These are phyloP conservation scores for Mucor saturninus DNA, from an alignment of 371 early-diverging fungal genomes.

Conservation along the genomic window DNA sequence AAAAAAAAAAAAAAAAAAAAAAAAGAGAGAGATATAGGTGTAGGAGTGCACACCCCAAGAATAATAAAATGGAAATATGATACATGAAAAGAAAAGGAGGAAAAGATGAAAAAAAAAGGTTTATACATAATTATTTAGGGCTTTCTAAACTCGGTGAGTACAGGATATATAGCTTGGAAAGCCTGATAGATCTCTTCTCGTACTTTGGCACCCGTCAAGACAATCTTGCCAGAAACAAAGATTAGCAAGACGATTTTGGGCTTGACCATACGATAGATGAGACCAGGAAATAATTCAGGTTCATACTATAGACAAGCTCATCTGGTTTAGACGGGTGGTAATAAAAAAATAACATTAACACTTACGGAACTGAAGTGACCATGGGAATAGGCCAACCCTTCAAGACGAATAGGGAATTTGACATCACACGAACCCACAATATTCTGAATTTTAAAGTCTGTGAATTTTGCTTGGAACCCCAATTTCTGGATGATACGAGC, in stretches of 20 bases:
- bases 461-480: slow-evolving; percentile 98
- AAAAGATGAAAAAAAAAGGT: slow-evolving; percentile 3
- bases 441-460: slow-evolving; percentile 99
- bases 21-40: background rate
- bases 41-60: background rate
- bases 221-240: slow-evolving; percentile 99
- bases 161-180: slow-evolving; percentile 99
- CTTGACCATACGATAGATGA: slow-evolving; percentile 99
- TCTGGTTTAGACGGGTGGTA: background rate
- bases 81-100: slow-evolving; percentile 6
- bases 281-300: slow-evolving; percentile 99
- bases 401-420: slow-evolving; percentile 99
- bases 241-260: slow-evolving; percentile 99
- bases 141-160: slow-evolving; percentile 90
- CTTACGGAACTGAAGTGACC: slow-evolving; percentile 96
- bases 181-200: slow-evolving; percentile 99
- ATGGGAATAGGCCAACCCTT: slow-evolving; percentile 98
- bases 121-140: slow-evolving; percentile 45
- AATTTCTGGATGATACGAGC: slow-evolving; percentile 99
- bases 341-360: slow-evolving; percentile 9
- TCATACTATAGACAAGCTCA: slow-evolving; percentile 80
- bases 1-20: background rate
- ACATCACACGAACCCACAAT: slow-evolving; percentile 99
- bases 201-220: slow-evolving; percentile 99
- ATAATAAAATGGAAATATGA: slow-evolving; percentile 13